These are phyloP conservation scores for Phialemoniopsis sp. DNA, from an alignment of 2,329 filamentous ascomycete species.

Conservation along the genomic window DNA sequence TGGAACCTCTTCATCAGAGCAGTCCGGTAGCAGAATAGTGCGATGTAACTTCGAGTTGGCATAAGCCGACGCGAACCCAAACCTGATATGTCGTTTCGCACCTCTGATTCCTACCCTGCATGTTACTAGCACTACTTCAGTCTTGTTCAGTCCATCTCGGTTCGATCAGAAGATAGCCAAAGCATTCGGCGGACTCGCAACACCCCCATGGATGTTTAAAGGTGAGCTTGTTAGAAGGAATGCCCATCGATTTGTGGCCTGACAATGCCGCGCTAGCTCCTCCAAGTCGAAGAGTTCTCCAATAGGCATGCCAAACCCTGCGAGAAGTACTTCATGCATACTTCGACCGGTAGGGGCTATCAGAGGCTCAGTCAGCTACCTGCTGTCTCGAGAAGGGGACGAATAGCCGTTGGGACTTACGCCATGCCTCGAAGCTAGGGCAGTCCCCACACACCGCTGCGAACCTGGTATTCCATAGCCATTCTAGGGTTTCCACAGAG, in stretches of 20 bases:
- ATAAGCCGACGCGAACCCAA: too few relatives aligned
- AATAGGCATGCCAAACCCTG: conserved; percentile 47
- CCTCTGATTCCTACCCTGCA: too few relatives aligned
- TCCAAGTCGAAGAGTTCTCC: conserved; percentile 45
- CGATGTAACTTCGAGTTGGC: too few relatives aligned
- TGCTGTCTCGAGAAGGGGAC: conserved; percentile 6
- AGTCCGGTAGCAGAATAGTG: too few relatives aligned
- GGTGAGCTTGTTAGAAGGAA: conserved; percentile 36
- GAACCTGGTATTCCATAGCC: conserved; percentile 41
- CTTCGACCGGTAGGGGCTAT: conserved; percentile 13
- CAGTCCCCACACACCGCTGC: conserved; percentile 38
- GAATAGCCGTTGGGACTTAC: too few relatives aligned
- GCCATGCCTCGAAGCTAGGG: conserved; percentile 36
- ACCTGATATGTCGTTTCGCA: too few relatives aligned
- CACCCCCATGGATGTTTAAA: conserved; percentile 28
- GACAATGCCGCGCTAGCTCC: conserved; percentile 25
- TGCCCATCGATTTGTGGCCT: conserved; percentile 23
- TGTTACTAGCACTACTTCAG: too few relatives aligned
- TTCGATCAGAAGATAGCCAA: conserved; percentile 27
- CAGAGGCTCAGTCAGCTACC: conserved; percentile 19
- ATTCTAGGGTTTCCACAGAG: conserved; percentile 24
- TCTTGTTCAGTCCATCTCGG: too few relatives aligned
- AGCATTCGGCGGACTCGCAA: conserved; percentile 31
- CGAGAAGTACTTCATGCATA: conserved; percentile 36
- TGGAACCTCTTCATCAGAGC: too few relatives aligned